Evolutionary conservation across 495 filamentous ascomycete genomes (phyloP), one percentile per base, ranked within the genome.

Genomic region (Clavariopsis aquatica): DNA sequence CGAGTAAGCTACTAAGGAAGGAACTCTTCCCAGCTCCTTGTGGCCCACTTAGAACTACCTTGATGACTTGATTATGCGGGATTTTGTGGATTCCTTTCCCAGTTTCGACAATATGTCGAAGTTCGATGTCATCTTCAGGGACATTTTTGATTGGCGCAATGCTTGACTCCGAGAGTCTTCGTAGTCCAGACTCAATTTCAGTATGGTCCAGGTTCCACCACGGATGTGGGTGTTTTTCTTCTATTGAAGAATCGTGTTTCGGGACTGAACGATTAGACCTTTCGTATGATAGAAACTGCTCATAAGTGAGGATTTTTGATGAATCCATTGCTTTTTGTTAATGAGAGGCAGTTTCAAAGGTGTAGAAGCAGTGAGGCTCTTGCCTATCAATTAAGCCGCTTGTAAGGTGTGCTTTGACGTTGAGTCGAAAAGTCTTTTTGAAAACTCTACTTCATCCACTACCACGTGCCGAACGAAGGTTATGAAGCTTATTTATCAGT

Each of bases 11-110:
- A 34, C 57, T 64, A 1, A 51, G 10, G 10, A 57, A 24, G 1
- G 26, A 38, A 45, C 38, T 49, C 53, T 64, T 64, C 10, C 61
- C 61, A 12, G 61, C 52, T 34, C 2, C 61, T 51, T 64, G 61
- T 22, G 52, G n/a, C 36, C 61, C 61, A 28, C 20, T 51, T 2
- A 64, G 20, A 1, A 52, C 61, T 6, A 57, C 61, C 28, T 49
- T 10, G 38, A 64, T 27, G 1, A 27, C 1, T n/a, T 19, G 9
- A 5, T 41, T 28, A n/a, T 29, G 41, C 17, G 31, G 13, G 13
- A 57, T 24, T 8, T 57, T 31, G 15, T 22, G 8, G 15, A 64
- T 41, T 2, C 1, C 23, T 2, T 34, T 24, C 10, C 20, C 52
- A 43, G 28, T 52, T 4, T 19, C 1, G 19, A 1, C 9, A 1